Conservation (phyloP, 2,329 filamentous ascomycete genomes). For the Tolypocladium paradoxum region DNA sequence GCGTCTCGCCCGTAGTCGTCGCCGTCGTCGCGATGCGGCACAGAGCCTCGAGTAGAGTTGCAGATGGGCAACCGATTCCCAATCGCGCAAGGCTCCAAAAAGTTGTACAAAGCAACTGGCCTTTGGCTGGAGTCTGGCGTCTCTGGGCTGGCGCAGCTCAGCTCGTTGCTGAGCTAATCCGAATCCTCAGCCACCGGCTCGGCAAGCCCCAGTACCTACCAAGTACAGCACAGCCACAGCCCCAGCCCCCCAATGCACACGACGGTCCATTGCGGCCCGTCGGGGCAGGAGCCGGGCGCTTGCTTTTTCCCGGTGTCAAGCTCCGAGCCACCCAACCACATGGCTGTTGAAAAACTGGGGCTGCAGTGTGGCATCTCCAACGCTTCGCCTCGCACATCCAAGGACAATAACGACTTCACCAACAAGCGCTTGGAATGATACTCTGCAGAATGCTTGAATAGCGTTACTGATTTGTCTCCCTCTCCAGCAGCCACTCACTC, state of each 20-base stretch:
- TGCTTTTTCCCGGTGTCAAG: not conserved
- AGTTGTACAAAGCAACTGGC: not conserved
- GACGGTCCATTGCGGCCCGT: not conserved
- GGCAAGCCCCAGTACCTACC: not conserved
- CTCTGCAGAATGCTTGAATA: too few species aligned
- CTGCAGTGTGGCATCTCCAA: not conserved
- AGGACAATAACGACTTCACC: not conserved
- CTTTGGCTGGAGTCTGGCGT: not conserved
- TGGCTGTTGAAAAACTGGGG: not conserved
- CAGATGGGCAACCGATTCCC: not conserved
- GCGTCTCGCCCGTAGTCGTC: not conserved
- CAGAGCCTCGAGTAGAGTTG: not conserved
- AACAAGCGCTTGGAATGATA: not conserved
- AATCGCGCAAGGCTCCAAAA: not conserved
- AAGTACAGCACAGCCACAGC: too few species aligned
- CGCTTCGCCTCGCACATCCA: too few species aligned
- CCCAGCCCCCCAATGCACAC: not conserved
- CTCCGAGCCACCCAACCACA: not conserved
- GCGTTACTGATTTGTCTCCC: not conserved
- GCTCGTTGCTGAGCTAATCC: not conserved
- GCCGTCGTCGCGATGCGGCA: not conserved
- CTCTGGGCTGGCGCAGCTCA: not conserved
- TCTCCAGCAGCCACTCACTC: too few species aligned
- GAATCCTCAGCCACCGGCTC: not conserved
- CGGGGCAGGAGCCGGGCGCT: not conserved